Base-by-base conservation (phyloP, 2,329 filamentous ascomycete species). In the Cryphonectria radicalis region DNA sequence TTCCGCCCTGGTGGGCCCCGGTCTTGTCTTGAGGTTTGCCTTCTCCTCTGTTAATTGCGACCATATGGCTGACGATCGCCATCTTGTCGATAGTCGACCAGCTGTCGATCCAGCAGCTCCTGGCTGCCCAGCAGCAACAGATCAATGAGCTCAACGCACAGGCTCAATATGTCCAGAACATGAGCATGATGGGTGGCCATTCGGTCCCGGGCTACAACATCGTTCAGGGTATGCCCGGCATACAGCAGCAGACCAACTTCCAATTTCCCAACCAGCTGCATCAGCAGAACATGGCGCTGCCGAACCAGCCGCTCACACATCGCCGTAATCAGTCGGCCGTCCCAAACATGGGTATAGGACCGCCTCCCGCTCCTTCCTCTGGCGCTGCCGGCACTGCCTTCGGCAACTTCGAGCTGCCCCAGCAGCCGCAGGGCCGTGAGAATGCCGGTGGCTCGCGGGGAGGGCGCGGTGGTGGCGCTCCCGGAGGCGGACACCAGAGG, bases 321-420 rank as follows among this genome's bases (percentile, higher is more conserved):
- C 94, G 96, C 82, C 94, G 96, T 85, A 98, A 98, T 86, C 95
- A 98, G 84, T 98, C 96, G 80, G 95, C 95, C 79, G 88, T 98
- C 76, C 95, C 96, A 66, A 96, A 94, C 78, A 94, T 98, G 88
- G 90, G 91, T 73, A 93, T 97, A 90, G 94, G 93, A 35, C 93
- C 90, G 43, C 92, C 95, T 72, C 94, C 94, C 25, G 95, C 96
- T 70, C 96, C 96, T 73, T 97, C 96, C 25, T 97, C 96, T 35
- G 94, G 95, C 74, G 90, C 95, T 67, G 93, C 95, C 70, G 94
- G 93, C 70, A 88, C 90, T 62, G 83, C 82, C 69, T 97, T 96
- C 83, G 91, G 91, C 75, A 94, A 95, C 77, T 95, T 93, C 80
- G 92, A 92, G 76, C 91, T 85, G 72, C 81, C 89, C 83, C 81